These are phyloP conservation scores for Wickerhamiella sergipiensis DNA, from an alignment of 805 yeast species.

Conservation along the genomic window DNA sequence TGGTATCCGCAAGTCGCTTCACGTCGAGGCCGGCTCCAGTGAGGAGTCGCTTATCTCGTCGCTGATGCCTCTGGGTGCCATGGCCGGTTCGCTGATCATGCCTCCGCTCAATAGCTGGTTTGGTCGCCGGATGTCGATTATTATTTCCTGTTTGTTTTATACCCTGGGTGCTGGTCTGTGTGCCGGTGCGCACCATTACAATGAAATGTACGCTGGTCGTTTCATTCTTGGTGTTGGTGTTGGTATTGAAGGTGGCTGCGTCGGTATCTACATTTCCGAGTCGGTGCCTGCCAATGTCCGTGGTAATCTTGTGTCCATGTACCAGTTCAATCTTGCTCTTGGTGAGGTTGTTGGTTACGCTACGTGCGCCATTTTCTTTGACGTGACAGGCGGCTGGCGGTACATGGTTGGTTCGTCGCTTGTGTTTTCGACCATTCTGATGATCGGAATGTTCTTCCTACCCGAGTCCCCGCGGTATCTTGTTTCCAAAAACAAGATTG, in stretches of 20 bases:
- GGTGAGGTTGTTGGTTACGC: slow-evolving; percentile 57
- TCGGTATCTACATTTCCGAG: slow-evolving; percentile 49
- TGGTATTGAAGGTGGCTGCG: slow-evolving; percentile 54
- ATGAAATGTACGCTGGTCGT: slow-evolving; percentile 46
- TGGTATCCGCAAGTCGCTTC: slow-evolving; percentile 33
- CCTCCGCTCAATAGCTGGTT: slow-evolving; percentile 42
- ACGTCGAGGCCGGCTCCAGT: slow-evolving; percentile 23
- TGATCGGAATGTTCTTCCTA: slow-evolving; percentile 37
- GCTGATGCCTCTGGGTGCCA: slow-evolving; percentile 58
- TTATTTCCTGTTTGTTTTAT: slow-evolving; percentile 44
- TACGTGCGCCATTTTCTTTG: slow-evolving; percentile 46
- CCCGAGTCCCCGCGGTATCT: slow-evolving; percentile 54
- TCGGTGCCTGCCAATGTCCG: slow-evolving; percentile 44
- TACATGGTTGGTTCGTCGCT: slow-evolving; percentile 52
- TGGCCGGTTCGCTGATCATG: slow-evolving; percentile 46
- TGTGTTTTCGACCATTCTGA: slow-evolving; percentile 39
- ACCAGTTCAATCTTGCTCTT: slow-evolving; percentile 50
- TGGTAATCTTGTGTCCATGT: slow-evolving; percentile 48
- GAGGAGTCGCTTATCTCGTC: slow-evolving; percentile 42
- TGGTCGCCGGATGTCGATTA: slow-evolving; percentile 43
- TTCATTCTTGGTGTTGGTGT: slow-evolving; percentile 49
- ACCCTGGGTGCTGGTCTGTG: slow-evolving; percentile 48
- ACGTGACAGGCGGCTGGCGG: slow-evolving; percentile 48
- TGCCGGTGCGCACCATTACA: slow-evolving; percentile 34
- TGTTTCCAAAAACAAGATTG: slow-evolving; percentile 36